phyloP scores from a whole-genome alignment of 2,329 filamentous ascomycete genomes.

The Penicillium sp. region DNA sequence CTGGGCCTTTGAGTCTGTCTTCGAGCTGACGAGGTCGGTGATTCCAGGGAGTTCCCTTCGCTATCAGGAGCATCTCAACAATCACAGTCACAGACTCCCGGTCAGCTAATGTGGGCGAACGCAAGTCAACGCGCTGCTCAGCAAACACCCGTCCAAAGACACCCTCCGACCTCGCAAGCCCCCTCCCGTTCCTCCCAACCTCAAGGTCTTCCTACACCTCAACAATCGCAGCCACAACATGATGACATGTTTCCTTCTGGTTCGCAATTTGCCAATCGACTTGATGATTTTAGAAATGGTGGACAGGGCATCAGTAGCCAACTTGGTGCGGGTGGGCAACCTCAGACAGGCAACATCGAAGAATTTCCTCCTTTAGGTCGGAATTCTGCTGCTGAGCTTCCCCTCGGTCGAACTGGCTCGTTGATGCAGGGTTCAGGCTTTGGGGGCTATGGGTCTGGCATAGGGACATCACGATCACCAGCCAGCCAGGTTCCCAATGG shows the following conservation, averaged over 20 bases:
- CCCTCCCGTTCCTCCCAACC: conserved; percentile 43
- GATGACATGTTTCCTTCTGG: conserved; percentile 49
- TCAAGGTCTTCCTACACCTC: conserved; percentile 42
- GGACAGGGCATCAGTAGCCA: conserved; percentile 55
- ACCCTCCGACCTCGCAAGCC: conserved; percentile 43
- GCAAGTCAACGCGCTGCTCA: conserved; percentile 55
- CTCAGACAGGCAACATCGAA: conserved; percentile 57
- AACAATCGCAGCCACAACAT: conserved; percentile 48
- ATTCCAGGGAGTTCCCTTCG: conserved; percentile 60
- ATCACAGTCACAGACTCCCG: conserved; percentile 52
- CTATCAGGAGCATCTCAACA: conserved; percentile 58
- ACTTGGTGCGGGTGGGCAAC: conserved; percentile 50
- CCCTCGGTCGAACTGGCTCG: conserved; percentile 51
- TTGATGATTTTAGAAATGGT: conserved; percentile 58
- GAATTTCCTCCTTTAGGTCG: conserved; percentile 62
- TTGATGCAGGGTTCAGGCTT: conserved; percentile 52
- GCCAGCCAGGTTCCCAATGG: conserved; percentile 46
- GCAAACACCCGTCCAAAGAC: conserved; percentile 55
- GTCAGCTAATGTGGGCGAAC: conserved; percentile 58
- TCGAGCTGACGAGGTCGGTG: conserved; percentile 15
- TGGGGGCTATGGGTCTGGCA: conserved; percentile 41
- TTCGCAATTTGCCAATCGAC: conserved; percentile 52
- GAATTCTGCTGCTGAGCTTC: conserved; percentile 51
- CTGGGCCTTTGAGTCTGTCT: conserved; percentile 1
- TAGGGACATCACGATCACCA: conserved; percentile 43